Percentiles rank a stretch among this genome's conserved stretches.
Evolutionary conservation across 257 asterid species (phyloP).

Genomic region (Handroanthus guayacan): DNA sequence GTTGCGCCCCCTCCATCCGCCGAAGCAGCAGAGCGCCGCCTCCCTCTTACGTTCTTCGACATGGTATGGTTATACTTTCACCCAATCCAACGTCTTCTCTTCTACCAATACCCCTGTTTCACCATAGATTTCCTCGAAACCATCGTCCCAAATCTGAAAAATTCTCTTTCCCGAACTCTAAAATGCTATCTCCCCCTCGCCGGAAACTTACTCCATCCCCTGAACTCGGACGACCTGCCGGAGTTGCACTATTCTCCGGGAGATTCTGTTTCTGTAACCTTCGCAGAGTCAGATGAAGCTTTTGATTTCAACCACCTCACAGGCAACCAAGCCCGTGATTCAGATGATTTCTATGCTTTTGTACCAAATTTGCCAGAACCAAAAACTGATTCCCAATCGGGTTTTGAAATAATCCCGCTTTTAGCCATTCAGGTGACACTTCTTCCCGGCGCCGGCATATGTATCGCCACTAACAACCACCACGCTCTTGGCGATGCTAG

Average conservation of each 20-base stretch:
- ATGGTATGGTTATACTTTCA: conserved; percentile 47
- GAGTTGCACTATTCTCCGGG: conserved; percentile 44
- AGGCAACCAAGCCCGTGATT: conserved; percentile 35
- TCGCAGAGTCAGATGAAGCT: conserved; percentile 30
- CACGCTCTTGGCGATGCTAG: conserved; percentile 59
- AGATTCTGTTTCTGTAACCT: conserved; percentile 39
- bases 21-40: conserved; percentile 33
- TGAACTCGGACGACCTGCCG: conserved; percentile 38
- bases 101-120: conserved; percentile 51
- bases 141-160: conserved; percentile 43
- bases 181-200: conserved; percentile 49
- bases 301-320: conserved; percentile 42
- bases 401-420: conserved; percentile 31
- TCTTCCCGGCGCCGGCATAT: conserved; percentile 52
- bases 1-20: conserved; percentile 25
- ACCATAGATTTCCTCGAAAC: conserved; percentile 40
- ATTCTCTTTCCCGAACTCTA: conserved; percentile 54
- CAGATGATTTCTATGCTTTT: conserved; percentile 33
- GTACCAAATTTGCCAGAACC: conserved; percentile 42
- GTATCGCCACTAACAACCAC: conserved; percentile 44
- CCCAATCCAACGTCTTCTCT: conserved; percentile 52
- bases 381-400: conserved; percentile 1
- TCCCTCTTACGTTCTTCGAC: conserved; percentile 53
- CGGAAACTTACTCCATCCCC: conserved; percentile 37
- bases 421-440: conserved; percentile 50